Conservation (phyloP, 2,329 filamentous ascomycete species). For the Magnaporthales sp. region DNA sequence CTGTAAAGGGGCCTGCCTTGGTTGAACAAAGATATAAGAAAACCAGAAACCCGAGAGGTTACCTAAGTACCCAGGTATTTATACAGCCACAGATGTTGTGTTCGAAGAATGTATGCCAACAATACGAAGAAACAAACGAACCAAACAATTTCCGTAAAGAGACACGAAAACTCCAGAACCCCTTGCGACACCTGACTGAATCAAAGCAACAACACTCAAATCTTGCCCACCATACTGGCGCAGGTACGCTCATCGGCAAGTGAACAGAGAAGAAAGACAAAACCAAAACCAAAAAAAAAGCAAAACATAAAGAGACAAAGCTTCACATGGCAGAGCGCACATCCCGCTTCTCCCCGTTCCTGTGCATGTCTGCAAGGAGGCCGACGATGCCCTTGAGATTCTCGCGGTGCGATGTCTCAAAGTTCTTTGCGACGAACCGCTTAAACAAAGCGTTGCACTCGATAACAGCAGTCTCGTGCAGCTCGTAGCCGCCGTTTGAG, state of each 20-base stretch:
- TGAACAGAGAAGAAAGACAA: not conserved
- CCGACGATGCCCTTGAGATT: slow-evolving; percentile 22
- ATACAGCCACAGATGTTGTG: not conserved
- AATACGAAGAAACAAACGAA: not conserved
- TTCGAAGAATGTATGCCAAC: not conserved
- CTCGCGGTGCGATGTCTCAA: slow-evolving; percentile 20
- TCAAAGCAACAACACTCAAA: not conserved
- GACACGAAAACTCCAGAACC: not conserved
- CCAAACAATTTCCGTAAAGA: not conserved
- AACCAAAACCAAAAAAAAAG: not conserved
- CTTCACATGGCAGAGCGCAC: not conserved
- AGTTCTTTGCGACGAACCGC: slow-evolving; percentile 23
- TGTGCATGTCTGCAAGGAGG: slow-evolving; percentile 10
- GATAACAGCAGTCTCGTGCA: slow-evolving; percentile 24
- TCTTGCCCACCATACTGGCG: not conserved
- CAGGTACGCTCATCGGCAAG: not conserved
- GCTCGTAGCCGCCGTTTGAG: slow-evolving; percentile 18
- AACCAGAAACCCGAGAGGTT: not conserved
- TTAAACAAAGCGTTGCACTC: slow-evolving; percentile 23
- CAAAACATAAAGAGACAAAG: not conserved
- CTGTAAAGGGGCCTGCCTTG: not conserved
- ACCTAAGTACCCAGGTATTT: not conserved
- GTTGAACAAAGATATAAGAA: not conserved
- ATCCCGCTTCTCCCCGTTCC: not conserved
- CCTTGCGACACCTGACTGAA: not conserved